Evolutionary conservation across 305 asterid genomes (phyloP).

Genomic region (Salvia sclarea): DNA sequence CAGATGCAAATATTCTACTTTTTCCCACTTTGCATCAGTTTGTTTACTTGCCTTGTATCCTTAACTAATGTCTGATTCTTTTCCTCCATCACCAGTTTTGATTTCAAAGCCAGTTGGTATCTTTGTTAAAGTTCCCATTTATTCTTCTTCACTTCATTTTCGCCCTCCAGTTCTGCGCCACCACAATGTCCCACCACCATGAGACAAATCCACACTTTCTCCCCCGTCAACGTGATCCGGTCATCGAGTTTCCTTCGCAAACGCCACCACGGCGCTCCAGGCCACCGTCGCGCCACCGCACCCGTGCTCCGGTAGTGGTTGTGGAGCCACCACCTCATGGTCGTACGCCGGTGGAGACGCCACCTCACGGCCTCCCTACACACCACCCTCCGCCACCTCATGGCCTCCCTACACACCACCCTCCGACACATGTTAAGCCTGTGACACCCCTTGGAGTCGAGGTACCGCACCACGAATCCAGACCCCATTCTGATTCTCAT

Average conservation of each 20-base stretch:
- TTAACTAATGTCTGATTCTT: slow-evolving; percentile 41
- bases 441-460: slow-evolving; percentile 25
- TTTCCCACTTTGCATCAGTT: slow-evolving; percentile 40
- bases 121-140: slow-evolving; percentile 10
- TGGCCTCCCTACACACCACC: slow-evolving; percentile 14
- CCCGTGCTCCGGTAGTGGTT: not conserved
- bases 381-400: slow-evolving; percentile 28
- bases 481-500: slow-evolving; percentile 15
- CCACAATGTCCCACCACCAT: slow-evolving; percentile 38
- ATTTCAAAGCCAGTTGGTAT: slow-evolving; percentile 22
- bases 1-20: slow-evolving; percentile 15
- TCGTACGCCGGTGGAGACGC: not conserved
- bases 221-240: slow-evolving; percentile 39
- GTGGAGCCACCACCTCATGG: slow-evolving; percentile 21
- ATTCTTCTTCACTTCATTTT: slow-evolving; percentile 18
- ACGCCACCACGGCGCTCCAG: slow-evolving; percentile 29
- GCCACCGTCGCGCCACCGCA: slow-evolving; percentile 28
- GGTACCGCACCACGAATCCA: slow-evolving; percentile 23
- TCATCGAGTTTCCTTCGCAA: slow-evolving; percentile 36
- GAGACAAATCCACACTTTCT: slow-evolving; percentile 53
- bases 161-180: slow-evolving; percentile 9
- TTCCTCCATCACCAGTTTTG: slow-evolving; percentile 26
- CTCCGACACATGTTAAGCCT: slow-evolving; percentile 25
- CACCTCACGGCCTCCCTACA: slow-evolving; percentile 30
- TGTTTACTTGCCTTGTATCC: slow-evolving; percentile 56